These are phyloP conservation scores for Mycena haematopus DNA, from an alignment of 768 basidiomycete genomes.

Conservation along the genomic window DNA sequence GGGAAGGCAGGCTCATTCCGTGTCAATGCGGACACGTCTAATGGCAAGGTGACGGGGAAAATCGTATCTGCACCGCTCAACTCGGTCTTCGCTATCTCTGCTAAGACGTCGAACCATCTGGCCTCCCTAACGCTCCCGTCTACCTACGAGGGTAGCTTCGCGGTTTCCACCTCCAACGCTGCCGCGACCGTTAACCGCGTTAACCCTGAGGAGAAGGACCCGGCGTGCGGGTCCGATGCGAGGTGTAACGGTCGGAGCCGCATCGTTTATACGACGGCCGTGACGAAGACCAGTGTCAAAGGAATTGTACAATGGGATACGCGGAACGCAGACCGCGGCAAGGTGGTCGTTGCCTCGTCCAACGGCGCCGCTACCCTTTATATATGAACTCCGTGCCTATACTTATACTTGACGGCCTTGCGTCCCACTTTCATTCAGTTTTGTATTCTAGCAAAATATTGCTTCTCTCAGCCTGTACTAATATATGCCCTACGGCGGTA, in stretches of 20 bases:
- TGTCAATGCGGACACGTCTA: constrained; percentile 38
- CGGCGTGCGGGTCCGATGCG: neutral
- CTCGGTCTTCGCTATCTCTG: constrained; percentile 40
- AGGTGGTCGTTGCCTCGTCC: constrained; percentile 14
- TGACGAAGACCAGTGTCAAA: neutral
- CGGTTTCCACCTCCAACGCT: constrained; percentile 36
- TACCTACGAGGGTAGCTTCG: constrained; percentile 51
- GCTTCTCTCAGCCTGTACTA: neutral
- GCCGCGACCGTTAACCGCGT: constrained; percentile 26
- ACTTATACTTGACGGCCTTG: neutral
- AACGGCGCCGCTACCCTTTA: constrained; percentile 9
- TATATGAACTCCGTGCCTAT: neutral
- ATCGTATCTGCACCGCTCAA: constrained; percentile 42
- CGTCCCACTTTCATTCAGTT: constrained; percentile 21
- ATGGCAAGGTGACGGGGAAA: constrained; percentile 37
- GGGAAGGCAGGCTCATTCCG: constrained; percentile 39
- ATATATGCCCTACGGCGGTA: constrained; percentile 9
- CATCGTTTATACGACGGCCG: constrained; percentile 18
- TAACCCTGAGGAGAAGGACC: constrained; percentile 40
- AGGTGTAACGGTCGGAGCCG: constrained; percentile 39
- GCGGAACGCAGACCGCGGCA: constrained; percentile 17
- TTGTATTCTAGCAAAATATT: constrained; percentile 5
- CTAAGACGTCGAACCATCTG: constrained; percentile 37
- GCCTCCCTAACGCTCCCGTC: constrained; percentile 38
- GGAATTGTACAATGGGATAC: constrained; percentile 28